Percentiles rank a stretch among this genome's conserved stretches.
Evolutionary conservation across 805 yeast genomes (phyloP).

Genomic region (Ogataea ganodermae): DNA sequence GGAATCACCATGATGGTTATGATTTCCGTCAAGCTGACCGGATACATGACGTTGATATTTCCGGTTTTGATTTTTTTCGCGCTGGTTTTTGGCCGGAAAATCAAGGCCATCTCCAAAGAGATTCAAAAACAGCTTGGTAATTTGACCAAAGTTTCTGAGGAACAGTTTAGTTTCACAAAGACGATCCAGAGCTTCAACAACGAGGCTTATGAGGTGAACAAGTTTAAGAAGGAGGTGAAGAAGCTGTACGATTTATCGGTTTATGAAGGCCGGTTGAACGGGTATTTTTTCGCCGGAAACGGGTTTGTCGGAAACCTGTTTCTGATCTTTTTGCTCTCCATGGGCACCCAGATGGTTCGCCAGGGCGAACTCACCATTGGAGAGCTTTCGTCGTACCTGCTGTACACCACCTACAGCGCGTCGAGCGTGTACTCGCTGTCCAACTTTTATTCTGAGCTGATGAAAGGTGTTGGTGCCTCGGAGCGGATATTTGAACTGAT

Average conservation of each 20-base stretch:
- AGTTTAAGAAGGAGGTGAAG: constrained; percentile 72
- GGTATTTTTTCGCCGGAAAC: constrained; percentile 74
- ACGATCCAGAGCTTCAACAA: constrained; percentile 92
- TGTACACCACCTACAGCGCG: constrained; percentile 94
- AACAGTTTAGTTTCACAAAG: constrained; percentile 78
- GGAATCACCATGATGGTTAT: constrained; percentile 91
- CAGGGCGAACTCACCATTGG: constrained; percentile 80
- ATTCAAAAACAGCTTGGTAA: constrained; percentile 85
- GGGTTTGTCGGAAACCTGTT: constrained; percentile 85
- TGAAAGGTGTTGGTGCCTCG: constrained; percentile 98
- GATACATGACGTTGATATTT: constrained; percentile 74
- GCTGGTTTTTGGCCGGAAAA: constrained; percentile 75
- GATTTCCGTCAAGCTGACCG: constrained; percentile 80
- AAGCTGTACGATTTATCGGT: constrained; percentile 66
- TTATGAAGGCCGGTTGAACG: constrained; percentile 77
- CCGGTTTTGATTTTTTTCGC: constrained; percentile 86
- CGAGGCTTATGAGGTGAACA: constrained; percentile 73
- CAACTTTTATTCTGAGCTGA: constrained; percentile 86
- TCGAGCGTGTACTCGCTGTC: constrained; percentile 90
- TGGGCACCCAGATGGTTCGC: constrained; percentile 82
- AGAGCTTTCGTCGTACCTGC: constrained; percentile 87
- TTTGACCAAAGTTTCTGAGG: constrained; percentile 88
- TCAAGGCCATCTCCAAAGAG: constrained; percentile 69
- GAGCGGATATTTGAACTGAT: constrained; percentile 85
- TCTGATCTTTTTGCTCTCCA: constrained; percentile 69